These are phyloP conservation scores for Colletotrichum destructivum DNA, from an alignment of 2,329 filamentous ascomycete genomes.

Conservation along the genomic window DNA sequence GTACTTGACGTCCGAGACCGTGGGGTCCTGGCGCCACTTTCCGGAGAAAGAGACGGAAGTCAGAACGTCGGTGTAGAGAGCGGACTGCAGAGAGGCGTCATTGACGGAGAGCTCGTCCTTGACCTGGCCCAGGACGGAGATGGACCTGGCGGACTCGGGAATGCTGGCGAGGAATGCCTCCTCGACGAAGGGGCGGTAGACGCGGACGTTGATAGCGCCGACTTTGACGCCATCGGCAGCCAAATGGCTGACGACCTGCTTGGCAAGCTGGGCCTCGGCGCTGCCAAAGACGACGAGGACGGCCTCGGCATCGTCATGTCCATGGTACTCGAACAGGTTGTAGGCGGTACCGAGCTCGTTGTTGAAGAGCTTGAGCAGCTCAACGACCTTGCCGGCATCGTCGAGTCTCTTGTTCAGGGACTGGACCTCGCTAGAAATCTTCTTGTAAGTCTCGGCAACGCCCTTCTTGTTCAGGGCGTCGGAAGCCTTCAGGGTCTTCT, in stretches of 20 bases:
- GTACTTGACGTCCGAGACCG: slow-evolving; percentile 91
- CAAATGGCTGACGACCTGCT: slow-evolving; percentile 83
- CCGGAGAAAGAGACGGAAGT: slow-evolving; percentile 86
- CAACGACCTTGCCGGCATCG: slow-evolving; percentile 78
- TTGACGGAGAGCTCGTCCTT: slow-evolving; percentile 78
- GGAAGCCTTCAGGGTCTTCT: slow-evolving; percentile 86
- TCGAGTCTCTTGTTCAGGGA: slow-evolving; percentile 80
- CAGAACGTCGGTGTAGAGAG: slow-evolving; percentile 91
- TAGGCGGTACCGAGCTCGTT: slow-evolving; percentile 95
- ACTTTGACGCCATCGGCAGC: slow-evolving; percentile 82
- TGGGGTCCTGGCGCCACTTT: slow-evolving; percentile 73
- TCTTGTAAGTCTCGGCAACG: slow-evolving; percentile 78
- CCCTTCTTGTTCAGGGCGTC: slow-evolving; percentile 82
- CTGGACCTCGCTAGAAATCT: slow-evolving; percentile 73
- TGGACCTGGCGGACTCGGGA: slow-evolving; percentile 79
- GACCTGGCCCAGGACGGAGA: slow-evolving; percentile 94
- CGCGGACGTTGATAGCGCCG: slow-evolving; percentile 90
- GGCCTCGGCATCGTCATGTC: slow-evolving; percentile 82
- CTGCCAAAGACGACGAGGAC: slow-evolving; percentile 95
- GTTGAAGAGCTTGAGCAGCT: slow-evolving; percentile 84
- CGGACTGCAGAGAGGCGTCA: slow-evolving; percentile 85
- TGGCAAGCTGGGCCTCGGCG: slow-evolving; percentile 87
- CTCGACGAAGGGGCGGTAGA: slow-evolving; percentile 96
- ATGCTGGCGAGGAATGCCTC: slow-evolving; percentile 90
- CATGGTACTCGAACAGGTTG: slow-evolving; percentile 92